These are phyloP conservation scores for Colletotrichum euphorbiae DNA, from an alignment of 2,329 filamentous ascomycete genomes.

Conservation along the genomic window DNA sequence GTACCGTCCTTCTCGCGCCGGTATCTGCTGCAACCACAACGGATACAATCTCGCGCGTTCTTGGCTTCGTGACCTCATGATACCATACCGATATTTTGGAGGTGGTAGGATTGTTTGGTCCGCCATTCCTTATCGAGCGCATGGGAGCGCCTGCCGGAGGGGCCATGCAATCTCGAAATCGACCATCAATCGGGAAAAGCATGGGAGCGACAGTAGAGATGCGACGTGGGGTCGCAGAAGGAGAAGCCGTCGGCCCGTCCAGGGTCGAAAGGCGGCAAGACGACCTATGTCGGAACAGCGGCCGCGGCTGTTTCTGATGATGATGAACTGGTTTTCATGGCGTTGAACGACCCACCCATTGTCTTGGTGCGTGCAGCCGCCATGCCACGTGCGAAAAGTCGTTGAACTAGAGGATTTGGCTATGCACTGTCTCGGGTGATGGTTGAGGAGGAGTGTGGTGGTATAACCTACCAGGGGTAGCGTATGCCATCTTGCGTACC, in stretches of 20 bases:
- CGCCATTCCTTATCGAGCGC: conserved; percentile 1
- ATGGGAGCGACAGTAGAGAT: not conserved
- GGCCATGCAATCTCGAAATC: not conserved
- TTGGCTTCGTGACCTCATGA: not conserved
- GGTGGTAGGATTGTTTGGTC: not conserved
- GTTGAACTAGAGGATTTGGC: not conserved
- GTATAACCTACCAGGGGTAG: not conserved
- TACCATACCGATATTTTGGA: not conserved
- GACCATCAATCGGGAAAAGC: conserved; percentile 15
- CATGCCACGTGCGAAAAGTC: not conserved
- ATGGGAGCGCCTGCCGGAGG: conserved; percentile 8
- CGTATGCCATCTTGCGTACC: not conserved
- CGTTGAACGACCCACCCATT: not conserved
- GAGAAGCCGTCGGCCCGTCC: conserved; percentile 29
- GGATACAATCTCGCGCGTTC: not conserved
- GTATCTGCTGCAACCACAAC: no score
- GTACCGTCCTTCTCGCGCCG: not conserved
- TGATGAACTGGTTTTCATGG: not conserved
- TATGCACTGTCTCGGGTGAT: not conserved
- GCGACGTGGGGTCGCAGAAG: not conserved
- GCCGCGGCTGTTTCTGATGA: not conserved
- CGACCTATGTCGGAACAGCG: not conserved
- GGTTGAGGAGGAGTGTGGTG: not conserved
- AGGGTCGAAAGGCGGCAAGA: not conserved
- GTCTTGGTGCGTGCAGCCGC: not conserved